Base-by-base conservation (phyloP, 1,284 basidiomycete genomes). In the Pseudozyma thailandica region DNA sequence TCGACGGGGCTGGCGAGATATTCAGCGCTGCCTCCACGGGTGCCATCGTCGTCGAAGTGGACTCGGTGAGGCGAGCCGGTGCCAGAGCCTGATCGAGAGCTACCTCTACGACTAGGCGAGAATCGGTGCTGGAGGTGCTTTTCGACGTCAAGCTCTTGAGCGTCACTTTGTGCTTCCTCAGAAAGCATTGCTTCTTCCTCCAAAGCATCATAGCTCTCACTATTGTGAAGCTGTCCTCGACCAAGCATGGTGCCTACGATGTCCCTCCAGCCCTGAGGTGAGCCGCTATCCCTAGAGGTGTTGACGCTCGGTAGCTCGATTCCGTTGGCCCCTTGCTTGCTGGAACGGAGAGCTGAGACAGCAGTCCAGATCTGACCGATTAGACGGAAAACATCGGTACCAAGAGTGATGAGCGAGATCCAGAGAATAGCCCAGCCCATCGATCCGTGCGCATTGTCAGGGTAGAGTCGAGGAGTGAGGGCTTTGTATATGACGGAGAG, bases 401-500 rank as follows among this genome's bases (percentile, higher is more conserved):
- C 73, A 7, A 81, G 65, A 35, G 60, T 68, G 23, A 59, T 47
- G 30, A 69, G 47, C 15, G 79, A 81, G 47, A 81, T 69, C 52
- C 74, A 66, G 8, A 74, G 50, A 20, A 79, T 57, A 20, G 65
- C 55, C 50, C 73, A 73, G 4, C 70, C 77, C 52, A 81, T 62
- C 10, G 58, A 61, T 7, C 71, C 73, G 51, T 79, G 71, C 18
- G 68, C 52, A 38, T 78, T 81, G 8, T 68, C 58, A 8, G 79
- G 73, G 48, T 81, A 81, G 20, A 81, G 71, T 16, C 56, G 46
- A 7, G 79, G 79, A 2, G 73, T 63, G 6, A 79, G 51, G 1
- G 77, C 74, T 60, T 78, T 79, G 74, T 81, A 81, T 25, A 79
- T 48, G 20, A 65, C 50, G 15, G 73, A 74, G 8, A 79, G 26